phyloP scores from a whole-genome alignment of 1,284 basidiomycete species.

The Clitocybe nebularis region DNA sequence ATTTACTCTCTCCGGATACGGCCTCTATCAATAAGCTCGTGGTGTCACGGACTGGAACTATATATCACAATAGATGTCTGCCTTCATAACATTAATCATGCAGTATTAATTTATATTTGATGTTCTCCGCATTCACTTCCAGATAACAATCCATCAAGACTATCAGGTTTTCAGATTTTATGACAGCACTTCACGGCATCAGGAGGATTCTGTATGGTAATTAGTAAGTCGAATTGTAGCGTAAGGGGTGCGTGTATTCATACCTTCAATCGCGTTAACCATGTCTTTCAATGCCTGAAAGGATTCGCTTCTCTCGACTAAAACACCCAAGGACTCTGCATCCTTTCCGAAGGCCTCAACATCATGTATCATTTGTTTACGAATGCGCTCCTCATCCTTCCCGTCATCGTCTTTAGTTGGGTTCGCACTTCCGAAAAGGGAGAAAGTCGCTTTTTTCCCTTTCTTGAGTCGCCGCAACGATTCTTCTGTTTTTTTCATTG shows the following conservation, averaged over 20 bases:
- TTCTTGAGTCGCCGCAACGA: constrained; percentile 82
- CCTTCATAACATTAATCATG: constrained; percentile 16
- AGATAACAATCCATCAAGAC: no score
- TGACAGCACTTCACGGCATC: no score
- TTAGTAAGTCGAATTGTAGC: neutral
- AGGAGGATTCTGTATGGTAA: no score
- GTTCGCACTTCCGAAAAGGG: constrained; percentile 60
- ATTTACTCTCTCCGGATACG: constrained; percentile 15
- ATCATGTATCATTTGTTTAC: constrained; percentile 83
- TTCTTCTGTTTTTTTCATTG: constrained; percentile 90
- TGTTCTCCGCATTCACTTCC: no score
- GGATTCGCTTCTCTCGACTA: constrained; percentile 49
- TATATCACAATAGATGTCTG: constrained; percentile 55
- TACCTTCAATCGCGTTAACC: constrained; percentile 46
- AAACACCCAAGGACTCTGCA: constrained; percentile 65
- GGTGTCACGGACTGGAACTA: constrained; percentile 56
- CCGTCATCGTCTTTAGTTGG: constrained; percentile 58
- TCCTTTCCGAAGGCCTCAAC: constrained; percentile 80
- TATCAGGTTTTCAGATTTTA: no score
- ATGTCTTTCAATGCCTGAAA: constrained; percentile 59
- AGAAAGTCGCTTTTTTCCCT: constrained; percentile 76
- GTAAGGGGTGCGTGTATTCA: constrained; percentile 17
- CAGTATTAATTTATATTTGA: constrained; percentile 2
- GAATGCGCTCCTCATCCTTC: constrained; percentile 77
- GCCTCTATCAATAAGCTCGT: constrained; percentile 32